Conservation (phyloP, 345 rosid species). For the Limnanthes douglasii region DNA sequence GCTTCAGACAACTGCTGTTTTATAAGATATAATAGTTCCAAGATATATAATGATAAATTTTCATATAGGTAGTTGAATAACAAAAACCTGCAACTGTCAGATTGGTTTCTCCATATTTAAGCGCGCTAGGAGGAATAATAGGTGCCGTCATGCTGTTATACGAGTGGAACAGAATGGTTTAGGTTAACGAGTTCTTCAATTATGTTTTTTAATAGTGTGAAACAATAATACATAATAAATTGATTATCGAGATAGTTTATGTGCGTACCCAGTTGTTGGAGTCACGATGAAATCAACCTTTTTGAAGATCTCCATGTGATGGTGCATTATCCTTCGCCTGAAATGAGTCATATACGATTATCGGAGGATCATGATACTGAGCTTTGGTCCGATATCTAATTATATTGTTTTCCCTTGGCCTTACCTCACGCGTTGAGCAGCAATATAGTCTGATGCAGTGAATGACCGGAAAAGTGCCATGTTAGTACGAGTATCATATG, state of each 20-base stretch:
- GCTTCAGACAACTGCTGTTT: not conserved
- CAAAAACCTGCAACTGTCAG: conserved; percentile 50
- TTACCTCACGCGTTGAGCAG: conserved; percentile 72
- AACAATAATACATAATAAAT: not conserved
- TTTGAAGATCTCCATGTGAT: conserved; percentile 74
- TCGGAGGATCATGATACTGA: too few species aligned
- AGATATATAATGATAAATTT: conserved; percentile 2
- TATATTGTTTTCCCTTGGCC: not conserved
- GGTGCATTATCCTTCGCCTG: conserved; percentile 72
- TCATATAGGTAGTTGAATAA: not conserved
- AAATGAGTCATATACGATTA: conserved; percentile 11
- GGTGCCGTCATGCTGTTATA: conserved; percentile 77
- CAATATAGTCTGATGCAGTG: conserved; percentile 59
- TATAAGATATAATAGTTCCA: too few species aligned
- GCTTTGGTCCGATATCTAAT: too few species aligned
- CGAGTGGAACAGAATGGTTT: conserved; percentile 2
- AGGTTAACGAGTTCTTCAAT: not conserved
- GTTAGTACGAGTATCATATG: conserved; percentile 53
- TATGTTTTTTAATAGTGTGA: not conserved
- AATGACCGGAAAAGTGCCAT: conserved; percentile 61
- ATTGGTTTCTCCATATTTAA: conserved; percentile 61
- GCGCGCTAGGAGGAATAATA: conserved; percentile 49
- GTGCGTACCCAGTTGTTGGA: conserved; percentile 64
- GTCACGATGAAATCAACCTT: conserved; percentile 75
- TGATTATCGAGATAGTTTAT: not conserved